Evolutionary conservation across 257 asterid genomes (phyloP).

Genomic region (Scutellaria barbata): DNA sequence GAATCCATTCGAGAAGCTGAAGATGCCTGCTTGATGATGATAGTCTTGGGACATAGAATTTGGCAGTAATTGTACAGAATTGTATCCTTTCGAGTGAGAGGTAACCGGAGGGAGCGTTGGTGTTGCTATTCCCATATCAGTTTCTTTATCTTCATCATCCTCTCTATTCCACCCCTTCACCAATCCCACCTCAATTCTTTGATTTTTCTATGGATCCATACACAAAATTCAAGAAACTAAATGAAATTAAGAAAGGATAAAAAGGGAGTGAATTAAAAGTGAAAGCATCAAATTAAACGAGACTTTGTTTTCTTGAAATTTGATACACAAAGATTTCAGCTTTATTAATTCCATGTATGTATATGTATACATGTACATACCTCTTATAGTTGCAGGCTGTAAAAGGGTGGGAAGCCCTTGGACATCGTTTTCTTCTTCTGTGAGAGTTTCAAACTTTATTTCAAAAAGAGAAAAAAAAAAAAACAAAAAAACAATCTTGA

Average conservation of each 20-base stretch:
- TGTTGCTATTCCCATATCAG: slow-evolving; percentile 64
- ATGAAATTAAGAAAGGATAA: slow-evolving; percentile 34
- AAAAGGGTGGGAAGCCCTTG: slow-evolving; percentile 65
- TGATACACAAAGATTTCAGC: slow-evolving; percentile 40
- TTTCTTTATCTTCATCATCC: slow-evolving; percentile 48
- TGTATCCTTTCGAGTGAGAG: slow-evolving; percentile 46
- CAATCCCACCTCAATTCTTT: background rate
- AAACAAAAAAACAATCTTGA: slow-evolving; percentile 22
- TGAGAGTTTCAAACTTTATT: slow-evolving; percentile 45
- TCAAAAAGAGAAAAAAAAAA: background rate
- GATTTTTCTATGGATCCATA: slow-evolving; percentile 30
- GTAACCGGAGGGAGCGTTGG: slow-evolving; percentile 42
- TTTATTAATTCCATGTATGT: slow-evolving; percentile 42
- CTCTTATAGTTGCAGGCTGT: slow-evolving; percentile 75
- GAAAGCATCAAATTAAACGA: slow-evolving; percentile 50
- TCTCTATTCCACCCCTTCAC: slow-evolving; percentile 25
- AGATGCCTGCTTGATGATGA: slow-evolving; percentile 72
- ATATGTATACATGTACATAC: slow-evolving; percentile 51
- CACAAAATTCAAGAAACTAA: slow-evolving; percentile 29
- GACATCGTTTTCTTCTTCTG: slow-evolving; percentile 85
- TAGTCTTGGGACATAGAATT: slow-evolving; percentile 90
- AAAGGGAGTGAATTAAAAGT: slow-evolving; percentile 44
- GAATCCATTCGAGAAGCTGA: slow-evolving; percentile 89
- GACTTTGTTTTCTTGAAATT: slow-evolving; percentile 29
- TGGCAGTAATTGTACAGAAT: slow-evolving; percentile 32